phyloP scores from a whole-genome alignment of 192 early-diverging fungal species.

The Coemansia sp. region DNA sequence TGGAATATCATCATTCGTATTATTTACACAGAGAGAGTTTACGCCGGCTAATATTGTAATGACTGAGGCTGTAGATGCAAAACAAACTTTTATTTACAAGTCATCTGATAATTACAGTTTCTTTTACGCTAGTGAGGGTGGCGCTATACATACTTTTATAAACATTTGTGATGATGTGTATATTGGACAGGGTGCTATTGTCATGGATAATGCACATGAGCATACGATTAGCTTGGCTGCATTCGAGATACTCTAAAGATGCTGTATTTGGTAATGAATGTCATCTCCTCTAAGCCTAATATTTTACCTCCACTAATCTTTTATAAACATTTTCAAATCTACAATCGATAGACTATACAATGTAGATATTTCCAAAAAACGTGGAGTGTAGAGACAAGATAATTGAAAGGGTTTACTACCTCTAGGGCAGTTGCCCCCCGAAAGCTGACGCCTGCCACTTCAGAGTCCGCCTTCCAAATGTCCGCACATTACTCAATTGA shows the following conservation, averaged over 20 bases:
- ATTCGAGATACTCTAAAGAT: not conserved
- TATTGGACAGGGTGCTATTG: not conserved
- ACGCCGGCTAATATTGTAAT: not conserved
- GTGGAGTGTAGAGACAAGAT: too few relatives aligned
- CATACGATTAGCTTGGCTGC: not conserved
- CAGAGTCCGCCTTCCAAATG: too few relatives aligned
- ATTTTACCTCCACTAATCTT: not conserved
- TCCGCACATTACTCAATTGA: too few relatives aligned
- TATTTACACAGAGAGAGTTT: not conserved
- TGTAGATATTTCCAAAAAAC: too few relatives aligned
- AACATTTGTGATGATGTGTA: not conserved
- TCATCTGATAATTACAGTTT: slow-evolving; percentile 5
- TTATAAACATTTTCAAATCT: too few relatives aligned
- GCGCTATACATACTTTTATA: not conserved
- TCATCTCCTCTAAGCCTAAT: not conserved
- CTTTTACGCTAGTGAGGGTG: slow-evolving; percentile 6
- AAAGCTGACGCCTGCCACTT: too few relatives aligned
- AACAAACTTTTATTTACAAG: slow-evolving; percentile 2
- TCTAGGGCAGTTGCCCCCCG: too few relatives aligned
- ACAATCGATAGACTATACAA: too few relatives aligned
- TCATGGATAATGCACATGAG: not conserved
- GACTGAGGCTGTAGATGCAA: slow-evolving; percentile 15
- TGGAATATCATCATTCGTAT: too few relatives aligned
- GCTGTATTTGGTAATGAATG: not conserved
- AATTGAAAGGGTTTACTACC: too few relatives aligned